Evolutionary conservation across 805 yeast genomes (phyloP).

Genomic region (Teunomyces barrocoloradensis): DNA sequence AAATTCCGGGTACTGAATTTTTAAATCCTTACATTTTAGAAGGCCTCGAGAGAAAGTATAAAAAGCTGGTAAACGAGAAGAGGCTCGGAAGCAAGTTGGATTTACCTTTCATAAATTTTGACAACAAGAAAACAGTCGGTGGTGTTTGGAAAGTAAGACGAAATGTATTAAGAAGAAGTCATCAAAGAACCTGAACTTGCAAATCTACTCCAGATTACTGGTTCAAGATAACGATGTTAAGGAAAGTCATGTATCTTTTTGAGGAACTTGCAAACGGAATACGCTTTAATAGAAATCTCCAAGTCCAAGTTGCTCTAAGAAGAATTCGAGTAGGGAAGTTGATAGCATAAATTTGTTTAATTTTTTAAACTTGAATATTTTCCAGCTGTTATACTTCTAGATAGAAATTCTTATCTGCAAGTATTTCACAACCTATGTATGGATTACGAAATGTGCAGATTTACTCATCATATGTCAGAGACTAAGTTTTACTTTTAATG

Average conservation of each 20-base stretch:
- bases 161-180: conserved; percentile 44
- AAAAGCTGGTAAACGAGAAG: conserved; percentile 3
- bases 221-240: background rate
- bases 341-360: no score
- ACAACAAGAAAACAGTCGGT: conserved; percentile 43
- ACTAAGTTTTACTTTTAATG: no score
- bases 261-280: no score
- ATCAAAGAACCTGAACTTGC: background rate
- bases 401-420: no score
- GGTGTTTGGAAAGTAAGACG: conserved; percentile 58
- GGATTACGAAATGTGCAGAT: no score
- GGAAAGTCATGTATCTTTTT: background rate
- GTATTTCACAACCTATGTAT: no score
- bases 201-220: background rate
- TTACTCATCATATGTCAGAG: no score
- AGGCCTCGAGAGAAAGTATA: conserved; percentile 16
- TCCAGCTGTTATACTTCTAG: no score
- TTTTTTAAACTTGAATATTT: no score
- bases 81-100: background rate
- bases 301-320: no score
- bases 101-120: conserved; percentile 24
- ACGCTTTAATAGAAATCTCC: no score
- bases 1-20: conserved; percentile 59
- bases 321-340: no score
- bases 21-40: conserved; percentile 26